Evolutionary conservation across 1,139 yeast genomes (phyloP), one percentile per base, ranked within the genome.

Genomic region (Scheffersomyces illinoinensis): DNA sequence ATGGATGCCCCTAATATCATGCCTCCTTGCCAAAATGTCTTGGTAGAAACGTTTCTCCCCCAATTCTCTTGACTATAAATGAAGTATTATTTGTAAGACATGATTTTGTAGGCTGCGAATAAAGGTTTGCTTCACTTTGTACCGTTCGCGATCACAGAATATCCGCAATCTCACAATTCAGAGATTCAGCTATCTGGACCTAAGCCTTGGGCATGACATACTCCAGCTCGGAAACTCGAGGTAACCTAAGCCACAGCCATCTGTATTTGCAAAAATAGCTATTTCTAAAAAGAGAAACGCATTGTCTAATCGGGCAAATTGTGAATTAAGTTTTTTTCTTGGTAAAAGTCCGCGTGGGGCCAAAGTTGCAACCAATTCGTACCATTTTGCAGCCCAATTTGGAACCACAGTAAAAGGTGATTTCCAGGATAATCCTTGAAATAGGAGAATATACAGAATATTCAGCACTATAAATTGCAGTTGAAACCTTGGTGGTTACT

Each of bases 401-500:
- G 43, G 43, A 33, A 12, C 43, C 14, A 33, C 43, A 33, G 17
- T 33, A 33, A 33, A 33, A 10, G 5, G 17, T 33, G 17, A 17
- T n/a, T n/a, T 7, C 17, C 43, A 4, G 14, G 10, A 33, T 33
- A 8, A 17, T 33, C 43, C 17, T 12, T 10, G 12, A 26, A 26
- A 26, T 21, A 26, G 33, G 33, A 26, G 4, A 33, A 33, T 33
- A 33, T 3, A 3, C 2, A 33, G 43, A 33, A 33, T 24, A 33
- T 33, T 33, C 43, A 33, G 43, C 43, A 33, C 43, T 33, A 33
- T 33, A 33, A 33, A 33, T 33, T 33, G 43, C 4, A 3, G 17
- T 17, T 12, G 96, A 91, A 62, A 91, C 97, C 0, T 79, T 89
- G 54, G 83, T 91, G 50, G 76, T 92, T 53, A 85, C 93, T 24